Conservation (phyloP, 202 grass and related monocot species). For the Carex arenaria region DNA sequence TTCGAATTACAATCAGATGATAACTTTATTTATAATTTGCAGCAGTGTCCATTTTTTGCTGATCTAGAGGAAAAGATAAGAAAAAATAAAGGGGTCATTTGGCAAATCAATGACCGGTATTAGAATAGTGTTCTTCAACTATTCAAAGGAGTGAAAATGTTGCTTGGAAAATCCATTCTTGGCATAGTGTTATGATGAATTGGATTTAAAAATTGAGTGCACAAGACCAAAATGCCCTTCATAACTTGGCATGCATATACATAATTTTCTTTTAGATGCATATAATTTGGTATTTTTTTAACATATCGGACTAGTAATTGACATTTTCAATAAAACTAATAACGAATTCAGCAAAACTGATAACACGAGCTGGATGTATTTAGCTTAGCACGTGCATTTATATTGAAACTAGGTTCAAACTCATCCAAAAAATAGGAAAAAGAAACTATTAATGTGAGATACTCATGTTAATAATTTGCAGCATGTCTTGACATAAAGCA, state of each 20-base stretch:
- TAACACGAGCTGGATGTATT: no score
- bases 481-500: no score
- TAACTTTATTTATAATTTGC: neutral
- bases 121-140: neutral
- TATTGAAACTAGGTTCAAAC: no score
- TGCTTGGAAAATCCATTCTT: neutral
- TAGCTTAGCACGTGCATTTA: no score
- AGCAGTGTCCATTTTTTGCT: neutral
- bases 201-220: neutral
- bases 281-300: neutral
- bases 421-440: no score
- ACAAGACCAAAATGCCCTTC: neutral
- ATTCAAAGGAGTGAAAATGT: neutral
- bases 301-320: neutral
- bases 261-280: neutral
- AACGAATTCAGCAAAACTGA: no score
- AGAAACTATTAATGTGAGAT: no score
- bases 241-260: neutral
- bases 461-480: no score
- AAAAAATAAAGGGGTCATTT: neutral
- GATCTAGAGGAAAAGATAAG: neutral
- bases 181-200: neutral
- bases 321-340: no score
- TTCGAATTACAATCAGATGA: neutral
- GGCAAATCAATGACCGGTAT: neutral